Evolutionary conservation across 2,329 filamentous ascomycete genomes (phyloP).

Genomic region (Penicillium psychrosexuale): DNA sequence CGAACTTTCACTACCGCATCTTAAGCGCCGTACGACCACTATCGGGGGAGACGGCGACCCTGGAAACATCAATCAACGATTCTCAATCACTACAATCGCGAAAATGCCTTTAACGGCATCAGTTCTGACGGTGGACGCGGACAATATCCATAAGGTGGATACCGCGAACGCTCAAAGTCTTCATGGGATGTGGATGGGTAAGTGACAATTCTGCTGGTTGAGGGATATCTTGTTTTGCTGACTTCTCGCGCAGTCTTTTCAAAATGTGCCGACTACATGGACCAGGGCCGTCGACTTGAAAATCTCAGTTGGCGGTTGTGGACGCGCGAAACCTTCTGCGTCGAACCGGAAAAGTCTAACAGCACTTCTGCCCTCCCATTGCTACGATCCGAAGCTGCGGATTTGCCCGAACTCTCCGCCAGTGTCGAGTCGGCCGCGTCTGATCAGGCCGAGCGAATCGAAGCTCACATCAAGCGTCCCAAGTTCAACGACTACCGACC

Average conservation of each 20-base stretch:
- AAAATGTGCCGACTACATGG: constrained; percentile 87
- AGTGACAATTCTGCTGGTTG: constrained; percentile 43
- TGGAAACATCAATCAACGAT: constrained; percentile 32
- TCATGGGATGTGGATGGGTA: constrained; percentile 96
- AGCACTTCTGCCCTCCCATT: constrained; percentile 50
- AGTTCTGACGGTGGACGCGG: constrained; percentile 86
- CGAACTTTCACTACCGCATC: constrained; percentile 19
- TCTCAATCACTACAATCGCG: constrained; percentile 10
- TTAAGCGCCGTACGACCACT: constrained; percentile 43
- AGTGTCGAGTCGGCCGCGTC: constrained; percentile 70
- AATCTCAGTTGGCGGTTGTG: constrained; percentile 95
- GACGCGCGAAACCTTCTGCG: constrained; percentile 91
- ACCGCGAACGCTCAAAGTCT: constrained; percentile 88
- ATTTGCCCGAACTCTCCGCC: constrained; percentile 69
- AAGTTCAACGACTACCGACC: constrained; percentile 64
- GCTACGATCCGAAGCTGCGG: constrained; percentile 46
- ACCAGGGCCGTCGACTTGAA: constrained; percentile 86
- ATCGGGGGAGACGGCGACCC: constrained; percentile 45
- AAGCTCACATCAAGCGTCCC: constrained; percentile 57
- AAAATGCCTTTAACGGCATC: constrained; percentile 84
- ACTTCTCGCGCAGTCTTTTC: constrained; percentile 68
- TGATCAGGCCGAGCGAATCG: constrained; percentile 57
- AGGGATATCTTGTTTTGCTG: not conserved
- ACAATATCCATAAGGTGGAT: constrained; percentile 91
- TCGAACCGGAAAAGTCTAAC: constrained; percentile 58